Conservation (phyloP, 768 basidiomycete species). For the Rhodosporidiobolus sp. region DNA sequence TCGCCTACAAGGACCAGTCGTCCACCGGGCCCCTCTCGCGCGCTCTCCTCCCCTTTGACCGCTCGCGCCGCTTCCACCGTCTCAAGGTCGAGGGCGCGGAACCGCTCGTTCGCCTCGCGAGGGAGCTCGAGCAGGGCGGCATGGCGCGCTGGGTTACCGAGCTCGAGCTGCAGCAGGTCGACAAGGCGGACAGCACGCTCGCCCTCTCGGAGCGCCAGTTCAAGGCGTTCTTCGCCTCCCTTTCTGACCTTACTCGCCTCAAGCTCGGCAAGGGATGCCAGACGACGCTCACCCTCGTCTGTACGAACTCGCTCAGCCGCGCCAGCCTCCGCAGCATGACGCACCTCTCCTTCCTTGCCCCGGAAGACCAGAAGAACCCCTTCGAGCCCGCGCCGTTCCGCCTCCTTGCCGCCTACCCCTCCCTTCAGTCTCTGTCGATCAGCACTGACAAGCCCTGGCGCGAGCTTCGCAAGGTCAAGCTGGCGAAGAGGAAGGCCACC, state of each 20-base stretch:
- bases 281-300: not conserved
- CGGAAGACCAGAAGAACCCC: not conserved
- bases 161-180: not conserved
- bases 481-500: not conserved
- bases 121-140: not conserved
- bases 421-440: not conserved
- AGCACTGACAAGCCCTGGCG: too few relatives aligned
- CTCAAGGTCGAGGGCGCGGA: not conserved
- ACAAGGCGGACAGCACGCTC: not conserved
- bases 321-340: not conserved
- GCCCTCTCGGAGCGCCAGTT: not conserved
- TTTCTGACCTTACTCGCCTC: conserved; percentile 10
- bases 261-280: not conserved
- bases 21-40: not conserved
- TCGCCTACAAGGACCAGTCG: not conserved
- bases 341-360: not conserved
- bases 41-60: conserved; percentile 10
- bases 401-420: not conserved
- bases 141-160: not conserved
- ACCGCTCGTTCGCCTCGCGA: not conserved
- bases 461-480: not conserved
- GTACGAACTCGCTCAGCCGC: not conserved
- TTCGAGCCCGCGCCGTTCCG: not conserved
- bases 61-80: conserved; percentile 1
- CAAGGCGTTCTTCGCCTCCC: conserved; percentile 7